phyloP scores from a whole-genome alignment of 352 stramenopile species.

The Pythium vanterpoolii region DNA sequence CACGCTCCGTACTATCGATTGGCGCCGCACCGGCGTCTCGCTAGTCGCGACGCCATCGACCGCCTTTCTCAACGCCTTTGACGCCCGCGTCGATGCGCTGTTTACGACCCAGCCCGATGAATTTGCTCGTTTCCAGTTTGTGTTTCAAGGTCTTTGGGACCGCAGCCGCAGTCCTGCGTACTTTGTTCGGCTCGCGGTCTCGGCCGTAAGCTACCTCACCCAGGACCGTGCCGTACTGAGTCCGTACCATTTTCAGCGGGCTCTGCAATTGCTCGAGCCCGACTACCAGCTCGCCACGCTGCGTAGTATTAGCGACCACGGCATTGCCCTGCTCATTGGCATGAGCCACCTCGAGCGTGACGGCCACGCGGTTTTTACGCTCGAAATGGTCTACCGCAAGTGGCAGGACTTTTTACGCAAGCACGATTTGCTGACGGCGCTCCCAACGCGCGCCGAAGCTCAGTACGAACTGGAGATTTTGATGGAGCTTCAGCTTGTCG shows the following conservation, averaged over 20 bases:
- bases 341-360: constrained; percentile 79
- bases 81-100: constrained; percentile 36
- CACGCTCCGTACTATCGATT: constrained; percentile 36
- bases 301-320: constrained; percentile 56
- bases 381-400: constrained; percentile 82
- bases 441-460: constrained; percentile 66
- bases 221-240: constrained; percentile 34
- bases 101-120: constrained; percentile 26
- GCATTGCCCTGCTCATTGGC: constrained; percentile 70
- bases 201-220: constrained; percentile 48
- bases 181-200: constrained; percentile 56
- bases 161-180: constrained; percentile 57
- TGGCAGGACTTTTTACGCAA: constrained; percentile 81
- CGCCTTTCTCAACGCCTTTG: constrained; percentile 40
- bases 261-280: constrained; percentile 60
- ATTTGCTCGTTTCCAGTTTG: constrained; percentile 38
- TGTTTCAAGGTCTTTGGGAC: constrained; percentile 76
- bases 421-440: constrained; percentile 58
- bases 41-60: constrained; percentile 13
- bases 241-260: constrained; percentile 41
- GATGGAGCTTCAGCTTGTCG: constrained; percentile 64
- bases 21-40: constrained; percentile 12
- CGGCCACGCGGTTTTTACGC: constrained; percentile 59
- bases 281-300: constrained; percentile 74
- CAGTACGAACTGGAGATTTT: constrained; percentile 76